A percentile compares a stretch with the other conserved stretches of the same genome.
phyloP scores from a whole-genome alignment of 2,329 filamentous ascomycete genomes.

The Colletotrichum melonis region DNA sequence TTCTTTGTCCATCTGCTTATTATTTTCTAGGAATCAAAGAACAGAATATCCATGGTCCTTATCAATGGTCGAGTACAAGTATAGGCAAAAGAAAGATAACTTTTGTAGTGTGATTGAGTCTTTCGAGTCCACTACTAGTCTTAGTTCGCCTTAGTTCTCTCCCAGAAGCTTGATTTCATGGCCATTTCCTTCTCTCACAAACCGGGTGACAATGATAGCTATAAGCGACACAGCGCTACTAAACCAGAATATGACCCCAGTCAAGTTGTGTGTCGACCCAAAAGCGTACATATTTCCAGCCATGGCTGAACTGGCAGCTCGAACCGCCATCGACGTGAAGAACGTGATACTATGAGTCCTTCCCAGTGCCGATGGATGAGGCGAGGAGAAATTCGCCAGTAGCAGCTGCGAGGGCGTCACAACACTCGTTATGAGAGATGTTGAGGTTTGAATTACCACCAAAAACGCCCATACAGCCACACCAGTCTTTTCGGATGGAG shows the following conservation, averaged over 20 bases:
- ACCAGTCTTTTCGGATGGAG: neutral
- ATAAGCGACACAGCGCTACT: neutral
- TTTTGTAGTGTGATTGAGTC: too few species aligned
- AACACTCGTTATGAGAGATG: neutral
- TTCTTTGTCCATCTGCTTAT: too few species aligned
- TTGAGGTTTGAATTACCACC: neutral
- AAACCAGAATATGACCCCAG: neutral
- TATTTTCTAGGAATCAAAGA: too few species aligned
- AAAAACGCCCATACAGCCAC: neutral
- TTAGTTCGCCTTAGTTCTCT: neutral
- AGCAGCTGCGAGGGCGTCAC: neutral
- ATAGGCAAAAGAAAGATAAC: too few species aligned
- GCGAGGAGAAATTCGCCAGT: neutral
- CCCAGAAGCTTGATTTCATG: neutral
- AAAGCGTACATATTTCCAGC: neutral
- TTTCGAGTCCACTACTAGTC: too few species aligned
- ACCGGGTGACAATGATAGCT: neutral
- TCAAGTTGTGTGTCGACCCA: neutral
- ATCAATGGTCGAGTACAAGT: too few species aligned
- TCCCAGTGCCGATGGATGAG: neutral
- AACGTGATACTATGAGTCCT: neutral
- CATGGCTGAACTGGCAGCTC: neutral
- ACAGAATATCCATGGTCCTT: too few species aligned
- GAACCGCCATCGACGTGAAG: neutral
- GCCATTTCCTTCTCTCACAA: conserved; percentile 3